Conservation (phyloP, 768 basidiomycete genomes). For the Mycena chlorophos region DNA sequence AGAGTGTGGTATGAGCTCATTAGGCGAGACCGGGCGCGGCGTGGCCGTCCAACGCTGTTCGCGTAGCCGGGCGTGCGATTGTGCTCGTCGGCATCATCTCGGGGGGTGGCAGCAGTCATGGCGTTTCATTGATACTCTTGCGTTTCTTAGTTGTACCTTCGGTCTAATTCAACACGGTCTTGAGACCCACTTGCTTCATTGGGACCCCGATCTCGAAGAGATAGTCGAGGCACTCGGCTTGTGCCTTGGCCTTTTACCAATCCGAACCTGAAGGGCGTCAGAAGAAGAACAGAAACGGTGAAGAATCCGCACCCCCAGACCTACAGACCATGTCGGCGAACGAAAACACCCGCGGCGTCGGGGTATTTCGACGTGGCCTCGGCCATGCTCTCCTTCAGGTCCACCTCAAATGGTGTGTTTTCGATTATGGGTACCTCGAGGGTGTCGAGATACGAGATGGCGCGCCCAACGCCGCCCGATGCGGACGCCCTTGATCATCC, state of each 20-base stretch:
- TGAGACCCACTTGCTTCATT: slow-evolving; percentile 66
- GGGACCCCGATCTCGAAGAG: slow-evolving; percentile 86
- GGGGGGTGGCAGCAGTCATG: too few relatives aligned
- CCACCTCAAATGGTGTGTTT: slow-evolving; percentile 89
- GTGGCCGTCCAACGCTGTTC: too few relatives aligned
- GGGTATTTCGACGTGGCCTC: slow-evolving; percentile 81
- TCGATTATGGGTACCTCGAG: slow-evolving; percentile 86
- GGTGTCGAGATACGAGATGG: slow-evolving; percentile 82
- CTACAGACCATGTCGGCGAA: slow-evolving; percentile 79
- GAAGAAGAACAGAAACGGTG: background rate
- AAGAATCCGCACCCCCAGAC: slow-evolving; percentile 69
- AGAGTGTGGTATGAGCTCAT: too few relatives aligned
- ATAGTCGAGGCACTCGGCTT: slow-evolving; percentile 90
- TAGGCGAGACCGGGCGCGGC: too few relatives aligned
- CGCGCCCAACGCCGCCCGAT: slow-evolving; percentile 71
- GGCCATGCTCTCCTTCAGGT: slow-evolving; percentile 85
- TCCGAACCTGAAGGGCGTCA: slow-evolving; percentile 45
- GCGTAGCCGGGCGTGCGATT: too few relatives aligned
- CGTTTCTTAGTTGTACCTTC: too few relatives aligned
- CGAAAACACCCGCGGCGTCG: slow-evolving; percentile 74
- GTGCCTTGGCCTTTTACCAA: slow-evolving; percentile 90
- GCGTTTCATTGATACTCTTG: too few relatives aligned
- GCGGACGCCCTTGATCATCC: slow-evolving; percentile 94
- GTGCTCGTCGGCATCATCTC: too few relatives aligned
- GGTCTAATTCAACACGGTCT: slow-evolving; percentile 6